Base-by-base conservation (phyloP, 2,329 filamentous ascomycete species). In the Calonectria naviculata region DNA sequence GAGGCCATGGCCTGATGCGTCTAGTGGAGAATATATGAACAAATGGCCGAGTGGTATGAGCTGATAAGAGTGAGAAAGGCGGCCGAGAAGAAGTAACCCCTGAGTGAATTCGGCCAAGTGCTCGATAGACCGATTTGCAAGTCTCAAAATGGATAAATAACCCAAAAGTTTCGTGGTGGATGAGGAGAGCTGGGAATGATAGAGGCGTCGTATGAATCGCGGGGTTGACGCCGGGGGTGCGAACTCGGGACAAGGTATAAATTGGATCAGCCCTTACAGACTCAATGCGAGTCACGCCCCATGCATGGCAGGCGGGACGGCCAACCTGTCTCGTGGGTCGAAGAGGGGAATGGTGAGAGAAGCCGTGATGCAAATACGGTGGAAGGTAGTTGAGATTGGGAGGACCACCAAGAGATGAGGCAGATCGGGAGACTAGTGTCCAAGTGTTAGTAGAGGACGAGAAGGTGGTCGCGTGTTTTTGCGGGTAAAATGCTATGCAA, bases 401-500 rank as follows among this genome's bases (percentile, higher is more conserved):
- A 54, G 61, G 31, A 49, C 66, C 49, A 41, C 62, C 49, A 68
- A 64, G 34, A 61, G 66, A 52, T 49, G 66, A 75, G 74, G 71
- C 68, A 71, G 69, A 77, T 71, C 64, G 71, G 66, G 64, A 68
- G 49, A 75, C 52, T 78, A 67, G 70, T 71, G 68, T 64, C 69
- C 76, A 66, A 72, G 69, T 63, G 76, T 78, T 73, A 78, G 76
- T 73, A 67, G 65, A 67, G 56, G 68, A 73, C 67, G 68, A 73
- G 54, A 63, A 74, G 58, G 54, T 70, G 71, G 75, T 78, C 76
- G 76, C 76, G 69, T 78, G 75, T 78, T 78, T 78, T 76, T 77
- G 76, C 76, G 75, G 76, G 70, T 73, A 78, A 77, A 77, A 77
- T 71, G 71, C 66, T 68, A 70, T 73, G 72, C 60, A 38, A 67